Conservation (phyloP, 2,329 filamentous ascomycete genomes). For the Diaporthe ilicicola region DNA sequence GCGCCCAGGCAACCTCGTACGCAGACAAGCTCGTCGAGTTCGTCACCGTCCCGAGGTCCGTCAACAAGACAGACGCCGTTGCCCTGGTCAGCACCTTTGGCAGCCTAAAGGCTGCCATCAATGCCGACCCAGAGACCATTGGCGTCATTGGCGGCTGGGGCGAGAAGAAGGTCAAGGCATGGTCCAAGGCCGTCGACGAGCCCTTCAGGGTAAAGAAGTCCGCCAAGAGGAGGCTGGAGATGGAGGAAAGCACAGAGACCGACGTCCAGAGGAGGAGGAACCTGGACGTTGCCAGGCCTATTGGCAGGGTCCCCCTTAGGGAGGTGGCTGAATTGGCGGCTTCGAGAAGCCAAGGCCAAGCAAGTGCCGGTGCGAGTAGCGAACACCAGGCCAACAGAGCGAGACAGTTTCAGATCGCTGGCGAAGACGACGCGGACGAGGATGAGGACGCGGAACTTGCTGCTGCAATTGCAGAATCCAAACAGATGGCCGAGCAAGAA, state of each 20-base stretch:
- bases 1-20: slow-evolving; percentile 84
- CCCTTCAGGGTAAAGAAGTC: slow-evolving; percentile 82
- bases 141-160: slow-evolving; percentile 91
- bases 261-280: slow-evolving; percentile 37
- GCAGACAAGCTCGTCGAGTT: slow-evolving; percentile 91
- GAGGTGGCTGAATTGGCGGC: slow-evolving; percentile 30
- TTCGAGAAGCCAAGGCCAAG: slow-evolving; percentile 48
- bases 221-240: slow-evolving; percentile 54
- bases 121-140: slow-evolving; percentile 87
- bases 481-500: slow-evolving; percentile 47
- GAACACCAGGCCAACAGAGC: slow-evolving; percentile 33
- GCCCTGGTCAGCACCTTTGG: slow-evolving; percentile 92
- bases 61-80: slow-evolving; percentile 95
- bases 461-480: slow-evolving; percentile 57
- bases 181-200: slow-evolving; percentile 83
- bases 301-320: slow-evolving; percentile 33
- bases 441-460: slow-evolving; percentile 60
- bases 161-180: slow-evolving; percentile 90
- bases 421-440: slow-evolving; percentile 47
- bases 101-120: slow-evolving; percentile 84
- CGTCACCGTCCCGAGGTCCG: slow-evolving; percentile 84
- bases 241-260: slow-evolving; percentile 25
- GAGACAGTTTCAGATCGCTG: slow-evolving; percentile 48
- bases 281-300: slow-evolving; percentile 37
- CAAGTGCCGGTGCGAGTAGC: slow-evolving; percentile 31